A percentile compares a stretch with the other conserved stretches of the same genome.
Conservation (phyloP, 2,329 filamentous ascomycete genomes). For the Arthrobotrys entomopaga region DNA sequence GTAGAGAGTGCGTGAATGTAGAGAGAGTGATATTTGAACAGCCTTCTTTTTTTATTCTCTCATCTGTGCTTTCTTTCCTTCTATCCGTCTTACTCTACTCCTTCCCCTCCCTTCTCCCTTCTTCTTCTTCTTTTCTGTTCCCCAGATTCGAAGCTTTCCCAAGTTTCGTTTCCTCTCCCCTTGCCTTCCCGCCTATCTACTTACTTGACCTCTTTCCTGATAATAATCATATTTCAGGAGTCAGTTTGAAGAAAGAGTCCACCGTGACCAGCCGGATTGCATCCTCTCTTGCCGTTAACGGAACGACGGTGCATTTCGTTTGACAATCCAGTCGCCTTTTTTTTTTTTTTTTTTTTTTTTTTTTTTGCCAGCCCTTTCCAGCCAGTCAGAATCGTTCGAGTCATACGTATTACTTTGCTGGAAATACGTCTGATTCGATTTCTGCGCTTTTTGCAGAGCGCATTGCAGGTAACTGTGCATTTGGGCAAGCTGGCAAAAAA, state of each 20-base stretch:
- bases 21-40: not conserved
- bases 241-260: conserved; percentile 15
- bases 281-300: conserved; percentile 49
- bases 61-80: too few relatives aligned
- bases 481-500: conserved; percentile 16
- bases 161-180: conserved; percentile 27
- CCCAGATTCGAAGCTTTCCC: conserved; percentile 18
- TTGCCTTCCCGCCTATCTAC: conserved; percentile 30
- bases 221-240: too few relatives aligned
- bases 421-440: too few relatives aligned
- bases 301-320: conserved; percentile 43
- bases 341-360: too few relatives aligned
- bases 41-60: conserved; percentile 1
- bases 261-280: conserved; percentile 14
- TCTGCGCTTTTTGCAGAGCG: conserved; percentile 30
- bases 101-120: conserved; percentile 8
- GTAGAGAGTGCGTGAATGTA: not conserved
- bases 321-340: conserved; percentile 32
- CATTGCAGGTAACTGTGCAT: conserved; percentile 19
- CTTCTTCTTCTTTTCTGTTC: conserved; percentile 3
- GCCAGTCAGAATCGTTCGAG: too few relatives aligned
- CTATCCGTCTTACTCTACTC: conserved; percentile 12
- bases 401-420: conserved; percentile 16
- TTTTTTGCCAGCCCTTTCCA: conserved; percentile 13
- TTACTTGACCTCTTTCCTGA: conserved; percentile 1